Base-by-base conservation (phyloP, 257 asterid genomes). In the Ballota nigra region DNA sequence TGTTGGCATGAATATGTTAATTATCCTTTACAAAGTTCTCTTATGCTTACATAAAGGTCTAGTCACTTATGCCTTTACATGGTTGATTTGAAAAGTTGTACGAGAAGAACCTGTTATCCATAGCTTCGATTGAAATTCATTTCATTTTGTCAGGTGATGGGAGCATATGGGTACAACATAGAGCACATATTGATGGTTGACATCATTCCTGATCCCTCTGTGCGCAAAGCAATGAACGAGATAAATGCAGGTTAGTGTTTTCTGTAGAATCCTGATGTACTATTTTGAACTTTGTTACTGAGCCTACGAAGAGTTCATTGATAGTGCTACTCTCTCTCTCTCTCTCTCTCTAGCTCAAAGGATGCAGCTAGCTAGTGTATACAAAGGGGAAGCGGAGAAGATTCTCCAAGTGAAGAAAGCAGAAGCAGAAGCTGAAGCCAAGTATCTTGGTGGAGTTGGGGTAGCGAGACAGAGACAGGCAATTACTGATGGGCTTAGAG, bases 391-490 rank as follows among this genome's bases (percentile, higher is more conserved):
- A 81, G 96, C 99, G 3, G 99, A 94, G 68, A 94, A 94, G 78
- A 86, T 89, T 77, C 92, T 91, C 78, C 90, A 5, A 71, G 85
- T 94, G 10, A 94, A 94, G 86, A 94, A 78, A 79, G 99, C 99
- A 63, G 99, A 94, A 80, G 98, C 93, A 1, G 99, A 94, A 3
- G 99, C 98, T 16, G 99, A 94, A 77, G 68, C 99, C 78, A 94
- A 94, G 87, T 94, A 94, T 84, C 89, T 94, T 5, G 99, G 99
- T 38, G 99, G 98, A 36, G 95, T 94, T 6, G 99, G 99, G 58
- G 99, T 94, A 33, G 99, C 99, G n/a, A 84, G 92, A 78, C 99
- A 94, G 86, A 86, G 99, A 64, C 99, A 94, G 74, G 99, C 99
- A n/a, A 93, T 93, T 19, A 93, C 98, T 3, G 98, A 93, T 36